These are phyloP conservation scores for Trametes meyenii DNA, from an alignment of 768 basidiomycete genomes.

Conservation along the genomic window DNA sequence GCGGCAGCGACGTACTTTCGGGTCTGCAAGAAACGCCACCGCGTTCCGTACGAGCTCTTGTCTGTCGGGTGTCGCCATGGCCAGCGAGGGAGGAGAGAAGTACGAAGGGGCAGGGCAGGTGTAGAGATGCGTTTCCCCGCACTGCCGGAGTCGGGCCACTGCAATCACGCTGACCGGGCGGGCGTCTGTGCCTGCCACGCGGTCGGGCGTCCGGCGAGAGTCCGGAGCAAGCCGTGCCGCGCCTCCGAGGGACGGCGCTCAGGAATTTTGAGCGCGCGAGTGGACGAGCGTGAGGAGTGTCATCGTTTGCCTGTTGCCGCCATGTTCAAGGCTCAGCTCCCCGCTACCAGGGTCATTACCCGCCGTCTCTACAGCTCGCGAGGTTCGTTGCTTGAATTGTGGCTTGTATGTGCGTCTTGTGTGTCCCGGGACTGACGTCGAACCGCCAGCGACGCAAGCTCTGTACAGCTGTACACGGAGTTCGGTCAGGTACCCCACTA, in stretches of 20 bases:
- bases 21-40: constrained; percentile 82
- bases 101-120: background rate
- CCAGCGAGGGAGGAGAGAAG: background rate
- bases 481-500: constrained; percentile 30
- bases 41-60: constrained; percentile 81
- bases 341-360: constrained; percentile 51
- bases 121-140: constrained; percentile 9
- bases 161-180: constrained; percentile 6
- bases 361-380: constrained; percentile 49
- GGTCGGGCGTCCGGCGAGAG: constrained; percentile 6
- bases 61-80: constrained; percentile 58
- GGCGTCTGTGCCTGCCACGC: constrained; percentile 9
- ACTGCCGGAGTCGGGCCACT: constrained; percentile 6
- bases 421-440: constrained; percentile 5
- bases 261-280: constrained; percentile 17
- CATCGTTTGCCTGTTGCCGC: constrained; percentile 25
- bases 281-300: constrained; percentile 5
- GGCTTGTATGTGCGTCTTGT: background rate
- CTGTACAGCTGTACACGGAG: constrained; percentile 31
- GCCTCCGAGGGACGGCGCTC: constrained; percentile 2
- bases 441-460: constrained; percentile 29
- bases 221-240: constrained; percentile 24
- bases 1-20: constrained; percentile 55
- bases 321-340: constrained; percentile 53
- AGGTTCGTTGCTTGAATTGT: constrained; percentile 35